phyloP scores from a whole-genome alignment of 2,329 filamentous ascomycete genomes.

The Achaetomium macrosporum region DNA sequence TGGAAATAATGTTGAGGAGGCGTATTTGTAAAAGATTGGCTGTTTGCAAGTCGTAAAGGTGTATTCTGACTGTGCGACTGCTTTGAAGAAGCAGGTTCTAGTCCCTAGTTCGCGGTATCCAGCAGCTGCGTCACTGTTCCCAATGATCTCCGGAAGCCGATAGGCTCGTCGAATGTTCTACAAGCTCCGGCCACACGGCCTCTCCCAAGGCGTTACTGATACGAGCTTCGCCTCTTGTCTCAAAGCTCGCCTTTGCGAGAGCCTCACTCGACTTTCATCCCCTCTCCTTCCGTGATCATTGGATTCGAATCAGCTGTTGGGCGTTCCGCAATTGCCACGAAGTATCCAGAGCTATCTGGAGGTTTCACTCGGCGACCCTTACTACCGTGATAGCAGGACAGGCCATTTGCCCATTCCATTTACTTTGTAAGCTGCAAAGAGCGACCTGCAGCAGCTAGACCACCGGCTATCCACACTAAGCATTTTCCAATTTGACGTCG shows the following conservation, averaged over 20 bases:
- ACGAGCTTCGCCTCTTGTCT: conserved; percentile 6
- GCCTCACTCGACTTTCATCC: conserved; percentile 4
- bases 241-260: conserved; percentile 3
- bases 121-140: conserved; percentile 22
- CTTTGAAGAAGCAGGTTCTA: too few relatives aligned
- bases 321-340: not conserved
- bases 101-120: conserved; percentile 11
- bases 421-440: conserved; percentile 14
- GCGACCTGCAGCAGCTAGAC: conserved; percentile 18
- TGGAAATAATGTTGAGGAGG: too few relatives aligned
- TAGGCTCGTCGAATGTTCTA: conserved; percentile 27
- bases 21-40: too few relatives aligned
- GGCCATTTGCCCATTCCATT: conserved; percentile 11
- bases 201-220: conserved; percentile 13
- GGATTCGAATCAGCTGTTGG: too few relatives aligned
- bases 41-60: too few relatives aligned
- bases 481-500: conserved; percentile 14
- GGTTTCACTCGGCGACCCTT: conserved; percentile 3
- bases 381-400: not conserved
- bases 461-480: conserved; percentile 13
- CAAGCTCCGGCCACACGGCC: conserved; percentile 18
- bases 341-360: conserved; percentile 9
- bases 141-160: conserved; percentile 19
- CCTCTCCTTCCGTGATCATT: not conserved
- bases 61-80: too few relatives aligned